These are phyloP conservation scores for Daldinia sp. DNA, from an alignment of 2,329 filamentous ascomycete species.

Conservation along the genomic window DNA sequence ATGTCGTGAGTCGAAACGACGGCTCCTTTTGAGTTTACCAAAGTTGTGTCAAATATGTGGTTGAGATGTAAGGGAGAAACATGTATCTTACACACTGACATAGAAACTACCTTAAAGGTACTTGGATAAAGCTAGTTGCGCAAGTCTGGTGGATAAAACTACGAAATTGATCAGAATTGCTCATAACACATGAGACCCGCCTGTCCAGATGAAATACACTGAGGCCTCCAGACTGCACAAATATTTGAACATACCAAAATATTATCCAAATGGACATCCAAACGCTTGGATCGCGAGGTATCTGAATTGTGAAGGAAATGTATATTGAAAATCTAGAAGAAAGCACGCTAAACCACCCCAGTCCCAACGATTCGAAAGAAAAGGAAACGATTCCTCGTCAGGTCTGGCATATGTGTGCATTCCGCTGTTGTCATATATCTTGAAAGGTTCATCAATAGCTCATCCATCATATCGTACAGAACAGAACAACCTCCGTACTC, in stretches of 20 bases:
- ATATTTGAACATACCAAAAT: background rate
- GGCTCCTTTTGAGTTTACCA: background rate
- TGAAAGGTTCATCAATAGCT: constrained; percentile 27
- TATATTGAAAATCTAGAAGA: constrained; percentile 41
- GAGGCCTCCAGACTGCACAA: constrained; percentile 24
- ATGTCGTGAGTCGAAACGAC: background rate
- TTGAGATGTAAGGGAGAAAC: constrained; percentile 1
- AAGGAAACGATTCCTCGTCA: constrained; percentile 24
- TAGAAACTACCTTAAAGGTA: background rate
- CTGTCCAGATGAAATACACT: constrained; percentile 12
- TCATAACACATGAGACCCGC: constrained; percentile 25
- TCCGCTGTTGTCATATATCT: constrained; percentile 26
- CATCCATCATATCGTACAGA: constrained; percentile 22
- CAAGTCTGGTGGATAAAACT: background rate
- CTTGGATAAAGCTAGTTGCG: background rate
- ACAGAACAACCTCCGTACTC: constrained; percentile 15
- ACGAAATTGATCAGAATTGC: constrained; percentile 17
- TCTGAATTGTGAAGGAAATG: constrained; percentile 22
- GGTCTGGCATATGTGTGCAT: constrained; percentile 26
- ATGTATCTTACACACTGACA: background rate
- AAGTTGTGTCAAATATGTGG: background rate
- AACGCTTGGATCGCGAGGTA: background rate
- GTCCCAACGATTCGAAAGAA: constrained; percentile 25
- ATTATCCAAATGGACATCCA: background rate
- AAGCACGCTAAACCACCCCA: constrained; percentile 30